These are phyloP conservation scores for Yamadazyma ubonensis DNA, from an alignment of 805 yeast genomes.

Conservation along the genomic window DNA sequence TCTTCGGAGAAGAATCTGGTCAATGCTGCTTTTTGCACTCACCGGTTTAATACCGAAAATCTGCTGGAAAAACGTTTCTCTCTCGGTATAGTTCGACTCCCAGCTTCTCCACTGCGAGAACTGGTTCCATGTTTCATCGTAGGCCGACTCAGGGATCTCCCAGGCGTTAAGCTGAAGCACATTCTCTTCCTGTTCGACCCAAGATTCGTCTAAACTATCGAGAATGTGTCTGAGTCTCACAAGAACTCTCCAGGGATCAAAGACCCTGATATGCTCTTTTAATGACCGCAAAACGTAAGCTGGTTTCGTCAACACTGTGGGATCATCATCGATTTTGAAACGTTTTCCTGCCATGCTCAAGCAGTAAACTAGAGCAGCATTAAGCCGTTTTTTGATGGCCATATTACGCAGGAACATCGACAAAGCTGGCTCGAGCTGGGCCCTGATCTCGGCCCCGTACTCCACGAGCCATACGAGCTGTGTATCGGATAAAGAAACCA, in stretches of 20 bases:
- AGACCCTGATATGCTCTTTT: constrained; percentile 70
- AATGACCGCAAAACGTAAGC: constrained; percentile 75
- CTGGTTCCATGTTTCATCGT: constrained; percentile 51
- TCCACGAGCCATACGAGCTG: constrained; percentile 24
- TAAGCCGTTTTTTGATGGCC: constrained; percentile 11
- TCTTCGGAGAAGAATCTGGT: constrained; percentile 10
- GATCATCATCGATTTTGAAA: constrained; percentile 69
- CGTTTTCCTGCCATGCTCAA: constrained; percentile 39
- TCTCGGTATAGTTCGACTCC: constrained; percentile 58
- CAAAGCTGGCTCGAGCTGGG: constrained; percentile 17
- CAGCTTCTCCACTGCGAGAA: constrained; percentile 86
- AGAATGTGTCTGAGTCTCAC: constrained; percentile 76
- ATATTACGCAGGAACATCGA: constrained; percentile 18
- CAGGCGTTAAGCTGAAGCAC: constrained; percentile 32
- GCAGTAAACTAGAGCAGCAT: constrained; percentile 42
- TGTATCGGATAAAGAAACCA: constrained; percentile 18
- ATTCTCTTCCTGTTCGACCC: constrained; percentile 40
- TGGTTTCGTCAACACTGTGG: constrained; percentile 87
- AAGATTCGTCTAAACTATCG: constrained; percentile 52
- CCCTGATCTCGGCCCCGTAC: constrained; percentile 16
- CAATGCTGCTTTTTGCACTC: constrained; percentile 9
- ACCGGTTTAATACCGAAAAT: constrained; percentile 11
- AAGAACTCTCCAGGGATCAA: constrained; percentile 85
- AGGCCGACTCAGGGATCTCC: constrained; percentile 52
- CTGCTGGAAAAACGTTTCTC: constrained; percentile 20